Evolutionary conservation across 257 asterid genomes (phyloP).

Genomic region (Lithospermum erythrorhizon): DNA sequence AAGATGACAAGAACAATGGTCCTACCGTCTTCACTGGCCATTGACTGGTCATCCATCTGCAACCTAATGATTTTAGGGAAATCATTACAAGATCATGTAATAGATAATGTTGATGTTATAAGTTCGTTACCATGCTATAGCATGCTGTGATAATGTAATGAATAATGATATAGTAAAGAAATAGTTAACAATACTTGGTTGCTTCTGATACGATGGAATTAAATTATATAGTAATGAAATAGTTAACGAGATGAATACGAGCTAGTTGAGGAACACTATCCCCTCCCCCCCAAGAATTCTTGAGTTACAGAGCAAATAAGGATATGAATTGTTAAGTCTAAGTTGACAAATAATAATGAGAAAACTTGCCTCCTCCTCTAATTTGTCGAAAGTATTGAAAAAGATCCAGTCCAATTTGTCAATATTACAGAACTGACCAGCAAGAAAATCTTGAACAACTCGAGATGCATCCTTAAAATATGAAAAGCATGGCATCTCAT

Average conservation of each 20-base stretch:
- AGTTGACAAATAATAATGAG: not conserved
- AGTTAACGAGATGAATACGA: not conserved
- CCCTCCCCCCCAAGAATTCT: too few species aligned
- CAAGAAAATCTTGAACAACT: conserved; percentile 4
- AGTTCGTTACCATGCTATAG: not conserved
- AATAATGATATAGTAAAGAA: too few species aligned
- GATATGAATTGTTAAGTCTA: not conserved
- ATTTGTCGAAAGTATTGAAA: conserved; percentile 30
- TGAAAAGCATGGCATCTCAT: conserved; percentile 34
- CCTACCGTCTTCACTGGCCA: conserved; percentile 26
- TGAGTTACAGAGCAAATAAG: not conserved
- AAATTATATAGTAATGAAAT: not conserved
- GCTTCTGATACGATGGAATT: too few species aligned
- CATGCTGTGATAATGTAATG: too few species aligned
- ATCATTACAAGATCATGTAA: not conserved
- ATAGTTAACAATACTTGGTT: too few species aligned
- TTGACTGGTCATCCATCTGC: conserved; percentile 13
- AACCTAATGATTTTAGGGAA: conserved; percentile 4
- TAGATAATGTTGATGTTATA: not conserved
- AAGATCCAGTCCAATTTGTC: conserved; percentile 35
- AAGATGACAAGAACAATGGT: conserved; percentile 10
- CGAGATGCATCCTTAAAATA: conserved; percentile 12
- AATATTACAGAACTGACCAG: conserved; percentile 22
- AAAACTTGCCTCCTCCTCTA: conserved; percentile 22
- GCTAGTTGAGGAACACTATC: too few species aligned